Evolutionary conservation across 164 flowering plant species (phyloP), one percentile per base, ranked within the genome.

Genomic region (Stephania cephalantha): DNA sequence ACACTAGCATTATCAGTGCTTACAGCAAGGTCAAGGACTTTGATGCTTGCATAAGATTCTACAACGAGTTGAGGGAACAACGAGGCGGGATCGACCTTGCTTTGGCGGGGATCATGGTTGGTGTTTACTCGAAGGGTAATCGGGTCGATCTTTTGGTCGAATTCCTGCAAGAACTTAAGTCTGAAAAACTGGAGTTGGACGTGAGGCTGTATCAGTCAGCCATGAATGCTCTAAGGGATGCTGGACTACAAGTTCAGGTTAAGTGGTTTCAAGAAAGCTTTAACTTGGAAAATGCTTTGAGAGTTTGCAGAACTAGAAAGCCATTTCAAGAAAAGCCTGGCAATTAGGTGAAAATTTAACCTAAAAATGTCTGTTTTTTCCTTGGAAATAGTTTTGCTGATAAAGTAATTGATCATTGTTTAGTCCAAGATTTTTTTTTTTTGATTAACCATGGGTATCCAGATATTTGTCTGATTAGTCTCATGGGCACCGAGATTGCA

Each of bases 101-200:
- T 0, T 80, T 94, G 86, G 98, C 88, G 0, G 97, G 94, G 11
- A 88, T 91, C 55, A 91, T 94, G 97, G 93, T 94, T 11, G 90
- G 93, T 1, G 86, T 94, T 31, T 88, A 87, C 79, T 89, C 97
- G 0, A 89, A 88, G 77, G 80, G 55, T 12, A 84, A 83, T 63
- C 75, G 82, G 61, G 72, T 90, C 11, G 88, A 91, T 77, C 87
- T 89, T 74, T 70, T 93, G 81, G 81, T 93, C 71, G 88, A 79
- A 84, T 89, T 93, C 74, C 75, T 93, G 77, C 88, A 82, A 71
- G 92, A 91, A 48, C 83, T 94, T 85, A 88, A 86, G 67, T 68
- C 75, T 1, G 88, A 87, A 71, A 92, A 90, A 46, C 84, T 85
- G 5, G 75, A 73, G 44, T 58, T 90, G 71, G 98, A 93, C 81